Evolutionary conservation across 2,329 filamentous ascomycete species (phyloP).

Genomic region (Ascomycota sp.): DNA sequence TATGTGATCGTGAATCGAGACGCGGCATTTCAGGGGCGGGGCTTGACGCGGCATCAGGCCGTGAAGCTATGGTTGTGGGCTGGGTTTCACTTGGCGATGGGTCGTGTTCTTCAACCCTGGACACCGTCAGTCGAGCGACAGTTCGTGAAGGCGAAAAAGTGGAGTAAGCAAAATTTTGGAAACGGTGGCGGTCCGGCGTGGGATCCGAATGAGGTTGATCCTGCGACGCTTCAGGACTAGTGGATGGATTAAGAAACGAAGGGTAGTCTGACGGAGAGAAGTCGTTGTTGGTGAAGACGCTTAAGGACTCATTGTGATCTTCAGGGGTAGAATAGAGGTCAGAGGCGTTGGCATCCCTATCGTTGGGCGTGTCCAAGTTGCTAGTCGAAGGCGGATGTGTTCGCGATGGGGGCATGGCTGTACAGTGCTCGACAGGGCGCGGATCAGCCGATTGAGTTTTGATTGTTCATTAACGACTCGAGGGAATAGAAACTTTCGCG

Average conservation of each 20-base stretch:
- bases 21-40: conserved; percentile 5
- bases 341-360: too few relatives aligned
- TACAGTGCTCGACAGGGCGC: too few relatives aligned
- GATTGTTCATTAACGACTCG: too few relatives aligned
- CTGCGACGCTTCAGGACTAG: conserved; percentile 1
- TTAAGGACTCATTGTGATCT: conserved; percentile 7
- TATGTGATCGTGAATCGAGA: not conserved
- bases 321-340: too few relatives aligned
- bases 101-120: not conserved
- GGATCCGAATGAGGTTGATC: conserved; percentile 1
- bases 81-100: not conserved
- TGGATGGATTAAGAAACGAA: conserved; percentile 6
- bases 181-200: conserved; percentile 1
- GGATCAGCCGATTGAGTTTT: too few relatives aligned
- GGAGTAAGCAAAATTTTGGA: not conserved
- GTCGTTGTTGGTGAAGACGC: conserved; percentile 8
- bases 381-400: too few relatives aligned
- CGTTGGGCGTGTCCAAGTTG: too few relatives aligned
- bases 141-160: too few relatives aligned
- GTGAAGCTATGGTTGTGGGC: too few relatives aligned
- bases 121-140: too few relatives aligned
- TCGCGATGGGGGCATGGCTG: too few relatives aligned
- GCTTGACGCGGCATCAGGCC: conserved; percentile 1
- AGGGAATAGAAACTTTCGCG: too few relatives aligned
- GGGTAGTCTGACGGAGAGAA: conserved; percentile 17